Evolutionary conservation across 2,329 filamentous ascomycete species (phyloP).

Genomic region (Lasiodiplodia citricola): DNA sequence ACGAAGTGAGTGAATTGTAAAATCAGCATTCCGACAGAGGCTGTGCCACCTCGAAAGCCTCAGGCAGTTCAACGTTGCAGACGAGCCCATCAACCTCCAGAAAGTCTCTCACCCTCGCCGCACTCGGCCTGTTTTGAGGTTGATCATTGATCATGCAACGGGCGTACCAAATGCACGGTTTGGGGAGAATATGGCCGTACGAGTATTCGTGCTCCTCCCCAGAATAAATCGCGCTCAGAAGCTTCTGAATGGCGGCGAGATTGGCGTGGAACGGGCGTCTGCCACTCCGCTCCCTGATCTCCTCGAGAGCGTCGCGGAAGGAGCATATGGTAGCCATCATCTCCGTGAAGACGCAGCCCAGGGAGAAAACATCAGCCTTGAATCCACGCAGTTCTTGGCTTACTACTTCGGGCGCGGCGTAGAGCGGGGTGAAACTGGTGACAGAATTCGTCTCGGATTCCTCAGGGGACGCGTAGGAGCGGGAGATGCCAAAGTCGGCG

Average conservation of each 20-base stretch:
- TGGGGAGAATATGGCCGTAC: not conserved
- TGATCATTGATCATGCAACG: not conserved
- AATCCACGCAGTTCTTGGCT: constrained; percentile 36
- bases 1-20: not conserved
- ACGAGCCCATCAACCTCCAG: not conserved
- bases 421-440: constrained; percentile 38
- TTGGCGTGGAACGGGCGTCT: not conserved
- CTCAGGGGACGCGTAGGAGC: constrained; percentile 32
- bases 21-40: not conserved
- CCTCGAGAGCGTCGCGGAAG: not conserved
- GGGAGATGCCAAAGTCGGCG: constrained; percentile 42
- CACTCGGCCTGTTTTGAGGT: not conserved
- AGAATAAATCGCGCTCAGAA: not conserved
- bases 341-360: constrained; percentile 34
- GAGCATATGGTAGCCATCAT: constrained; percentile 15
- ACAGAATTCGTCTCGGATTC: constrained; percentile 32
- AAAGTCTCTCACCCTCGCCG: not conserved
- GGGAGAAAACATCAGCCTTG: constrained; percentile 38
- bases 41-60: not conserved
- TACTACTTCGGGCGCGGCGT: constrained; percentile 43
- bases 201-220: not conserved
- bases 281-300: not conserved
- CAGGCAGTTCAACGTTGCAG: not conserved
- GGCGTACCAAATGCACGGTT: not conserved
- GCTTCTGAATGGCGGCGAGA: not conserved